Percentiles rank a stretch among this genome's conserved stretches.
These are phyloP conservation scores for Xerocomellus chrysenteron DNA, from an alignment of 768 basidiomycete genomes.

Conservation along the genomic window DNA sequence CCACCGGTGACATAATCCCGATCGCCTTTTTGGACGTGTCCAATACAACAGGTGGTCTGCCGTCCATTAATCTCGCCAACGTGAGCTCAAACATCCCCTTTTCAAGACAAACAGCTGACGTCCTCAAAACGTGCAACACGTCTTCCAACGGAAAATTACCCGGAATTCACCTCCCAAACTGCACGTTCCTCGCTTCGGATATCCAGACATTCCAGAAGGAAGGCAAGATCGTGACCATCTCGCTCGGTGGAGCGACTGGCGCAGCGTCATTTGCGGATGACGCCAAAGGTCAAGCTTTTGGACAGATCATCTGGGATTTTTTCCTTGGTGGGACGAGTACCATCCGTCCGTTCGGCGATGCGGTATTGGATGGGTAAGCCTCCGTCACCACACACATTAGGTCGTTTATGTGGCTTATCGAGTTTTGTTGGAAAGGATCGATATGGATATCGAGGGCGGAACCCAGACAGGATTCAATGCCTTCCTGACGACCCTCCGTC, in stretches of 20 bases:
- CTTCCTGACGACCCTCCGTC: no score
- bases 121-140: constrained; percentile 58
- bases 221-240: constrained; percentile 61
- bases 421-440: no score
- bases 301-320: constrained; percentile 63
- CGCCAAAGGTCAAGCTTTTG: constrained; percentile 57
- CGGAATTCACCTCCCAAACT: constrained; percentile 39
- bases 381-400: neutral
- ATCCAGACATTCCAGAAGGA: constrained; percentile 63
- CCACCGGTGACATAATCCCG: constrained; percentile 56
- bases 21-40: constrained; percentile 62
- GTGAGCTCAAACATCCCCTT: constrained; percentile 29
- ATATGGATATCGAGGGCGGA: no score
- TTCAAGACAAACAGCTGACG: neutral
- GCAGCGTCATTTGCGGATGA: constrained; percentile 59
- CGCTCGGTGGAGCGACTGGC: constrained; percentile 65
- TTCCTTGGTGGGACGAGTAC: constrained; percentile 65
- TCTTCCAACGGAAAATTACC: constrained; percentile 56
- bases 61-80: constrained; percentile 61
- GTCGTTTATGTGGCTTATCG: neutral
- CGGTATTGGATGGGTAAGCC: constrained; percentile 67
- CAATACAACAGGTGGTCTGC: constrained; percentile 39
- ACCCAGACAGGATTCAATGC: no score
- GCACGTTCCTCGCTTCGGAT: constrained; percentile 49
- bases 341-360: constrained; percentile 70